Evolutionary conservation across 805 yeast genomes (phyloP), one percentile per base, ranked within the genome.

Genomic region (Pichia cephalocereana): DNA sequence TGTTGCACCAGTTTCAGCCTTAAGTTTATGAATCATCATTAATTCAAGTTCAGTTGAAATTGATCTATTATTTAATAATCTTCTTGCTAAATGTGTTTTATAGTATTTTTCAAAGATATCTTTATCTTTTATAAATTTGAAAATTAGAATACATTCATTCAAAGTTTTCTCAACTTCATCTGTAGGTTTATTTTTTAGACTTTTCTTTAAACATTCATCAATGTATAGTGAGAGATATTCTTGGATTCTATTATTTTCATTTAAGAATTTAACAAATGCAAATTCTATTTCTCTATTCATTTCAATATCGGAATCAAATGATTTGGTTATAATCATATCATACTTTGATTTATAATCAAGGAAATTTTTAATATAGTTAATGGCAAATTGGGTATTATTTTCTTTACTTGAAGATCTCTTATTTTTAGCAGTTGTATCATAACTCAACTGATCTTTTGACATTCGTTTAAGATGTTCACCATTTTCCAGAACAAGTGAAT

Each of bases 41-140:
- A 81, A 80, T 62, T 89, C 97, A 5, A 83, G 65, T 50, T 86
- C 91, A 43, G 72, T 64, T 2, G 77, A 69, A 44, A 65, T 52
- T 11, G 67, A 66, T 54, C 63, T 68, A 54, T 71, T 70, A 48
- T 78, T 73, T 38, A 83, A 60, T 40, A 89, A 71, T 52, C 97
- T 72, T 63, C 83, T 87, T 1, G 96, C 96, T 49, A 90, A 70
- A 66, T 86, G 96, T 46, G 82, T 85, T 57, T 88, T 88, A 64
- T 87, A 89, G 52, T 84, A 81, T 40, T 78, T 83, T 60, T 88
- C 96, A 66, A 89, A 90, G 27, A 85, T 69, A 65, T 89, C 96
- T 59, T 88, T 90, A 56, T 90, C 96, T 50, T 78, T 74, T 42
- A 89, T 71, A 58, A 78, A 81, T 48, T 82, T 70, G 57, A 89